Evolutionary conservation across 768 basidiomycete species (phyloP).

Genomic region (Arthromyces matolae): DNA sequence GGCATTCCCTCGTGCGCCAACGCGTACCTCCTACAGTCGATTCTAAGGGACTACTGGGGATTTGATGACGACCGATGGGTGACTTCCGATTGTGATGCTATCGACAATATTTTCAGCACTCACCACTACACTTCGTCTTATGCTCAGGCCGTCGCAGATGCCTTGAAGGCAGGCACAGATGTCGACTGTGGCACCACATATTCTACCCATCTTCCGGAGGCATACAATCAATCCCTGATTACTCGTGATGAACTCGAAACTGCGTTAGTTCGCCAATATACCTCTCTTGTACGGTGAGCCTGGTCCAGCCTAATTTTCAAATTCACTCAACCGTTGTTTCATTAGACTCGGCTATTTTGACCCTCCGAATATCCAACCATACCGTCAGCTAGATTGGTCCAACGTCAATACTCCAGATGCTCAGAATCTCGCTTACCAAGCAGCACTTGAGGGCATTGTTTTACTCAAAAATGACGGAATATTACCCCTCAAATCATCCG

Average conservation of each 20-base stretch:
- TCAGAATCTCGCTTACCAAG: conserved; percentile 45
- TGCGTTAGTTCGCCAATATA: conserved; percentile 45
- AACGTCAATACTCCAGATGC: conserved; percentile 46
- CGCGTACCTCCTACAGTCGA: conserved; percentile 46
- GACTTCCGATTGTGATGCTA: conserved; percentile 54
- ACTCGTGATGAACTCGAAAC: conserved; percentile 39
- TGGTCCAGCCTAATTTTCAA: background rate
- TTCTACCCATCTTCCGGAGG: conserved; percentile 39
- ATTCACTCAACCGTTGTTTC: conserved; percentile 2
- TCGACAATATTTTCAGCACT: conserved; percentile 45
- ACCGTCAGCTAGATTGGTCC: conserved; percentile 44
- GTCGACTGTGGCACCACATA: conserved; percentile 53
- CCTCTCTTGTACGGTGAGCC: conserved; percentile 49
- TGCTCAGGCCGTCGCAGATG: conserved; percentile 45
- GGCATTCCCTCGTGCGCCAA: conserved; percentile 55
- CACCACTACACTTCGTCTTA: conserved; percentile 46
- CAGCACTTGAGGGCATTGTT: conserved; percentile 52
- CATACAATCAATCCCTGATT: conserved; percentile 46
- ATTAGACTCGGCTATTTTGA: conserved; percentile 57
- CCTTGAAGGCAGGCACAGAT: conserved; percentile 51
- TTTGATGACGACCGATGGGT: conserved; percentile 53
- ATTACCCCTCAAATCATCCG: conserved; percentile 44
- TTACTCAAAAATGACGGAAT: conserved; percentile 63
- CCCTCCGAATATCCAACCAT: conserved; percentile 44
- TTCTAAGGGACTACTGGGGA: conserved; percentile 50